Evolutionary conservation across 148 eudicot genomes (phyloP), one percentile per base, ranked within the genome.

Genomic region (Amaranthus cruentus): DNA sequence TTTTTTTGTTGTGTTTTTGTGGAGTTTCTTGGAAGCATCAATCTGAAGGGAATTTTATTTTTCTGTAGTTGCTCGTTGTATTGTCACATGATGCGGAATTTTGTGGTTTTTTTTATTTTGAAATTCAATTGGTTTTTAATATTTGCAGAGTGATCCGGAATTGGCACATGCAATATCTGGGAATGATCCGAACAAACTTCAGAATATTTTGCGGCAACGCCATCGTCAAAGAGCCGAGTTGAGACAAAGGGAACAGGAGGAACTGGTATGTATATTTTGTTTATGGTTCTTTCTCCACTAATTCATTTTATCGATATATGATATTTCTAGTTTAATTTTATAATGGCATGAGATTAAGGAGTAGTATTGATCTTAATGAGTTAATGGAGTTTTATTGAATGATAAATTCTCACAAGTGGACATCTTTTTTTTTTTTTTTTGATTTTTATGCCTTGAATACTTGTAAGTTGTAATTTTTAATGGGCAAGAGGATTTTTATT

Each of bases 81-180:
- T 43, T 4, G 15, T 43, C n/a, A 43, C 47, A 38, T 4, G 11
- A 42, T 9, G 66, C 48, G 11, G 38, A 28, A 28, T 28, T 9
- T 14, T 9, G 6, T 61, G 7, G 28, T 0, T 3, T 4, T 3
- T n/a, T 56, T 21, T 66, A 18, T n/a, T 49, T 44, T 55, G n/a
- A 74, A 14, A 60, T 15, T 43, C 49, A 42, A 6, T 46, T 14
- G 47, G 59, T 65, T 48, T 66, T 46, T 52, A 63, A 80, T 71
- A 71, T 77, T 83, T 62, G 78, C 85, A 91, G 98, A 82, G 64
- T 71, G 98, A 95, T 85, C 98, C 98, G 55, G 97, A 95, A 78
- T 81, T 95, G 28, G 97, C 97, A 14, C 97, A 91, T 88, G 89
- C 76, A 13, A 72, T 94, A 71, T 84, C 92, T 76, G 97, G 96